Percentiles rank a stretch among this genome's conserved stretches.
Evolutionary conservation across 352 stramenopile species (phyloP).

Genomic region (Elongisporangium undulatum): DNA sequence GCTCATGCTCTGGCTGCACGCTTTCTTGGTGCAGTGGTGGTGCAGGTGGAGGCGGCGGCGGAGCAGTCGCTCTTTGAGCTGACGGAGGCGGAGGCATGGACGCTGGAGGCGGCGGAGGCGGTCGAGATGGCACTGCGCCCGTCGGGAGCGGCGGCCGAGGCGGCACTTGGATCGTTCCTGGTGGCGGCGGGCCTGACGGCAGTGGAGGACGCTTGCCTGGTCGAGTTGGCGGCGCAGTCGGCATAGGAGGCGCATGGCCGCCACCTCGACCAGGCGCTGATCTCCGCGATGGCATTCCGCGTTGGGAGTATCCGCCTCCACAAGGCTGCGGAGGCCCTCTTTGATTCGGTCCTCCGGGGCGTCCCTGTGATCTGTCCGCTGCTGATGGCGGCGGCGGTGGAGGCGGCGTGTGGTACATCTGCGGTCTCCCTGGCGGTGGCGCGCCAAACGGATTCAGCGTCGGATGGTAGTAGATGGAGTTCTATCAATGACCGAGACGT

Average conservation of each 20-base stretch:
- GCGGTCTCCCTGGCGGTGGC: conserved; percentile 52
- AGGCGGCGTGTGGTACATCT: conserved; percentile 48
- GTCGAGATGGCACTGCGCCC: conserved; percentile 25
- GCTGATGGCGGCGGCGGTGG: conserved; percentile 8
- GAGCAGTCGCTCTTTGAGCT: conserved; percentile 2
- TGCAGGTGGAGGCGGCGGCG: conserved; percentile 12
- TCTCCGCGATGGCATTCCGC: conserved; percentile 1
- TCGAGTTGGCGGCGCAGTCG: conserved; percentile 11
- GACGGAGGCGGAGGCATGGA: conserved; percentile 3
- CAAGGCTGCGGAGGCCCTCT: conserved; percentile 5
- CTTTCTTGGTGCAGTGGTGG: conserved; percentile 8
- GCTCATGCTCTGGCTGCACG: background rate
- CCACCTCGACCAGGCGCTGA: background rate
- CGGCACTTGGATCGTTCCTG: conserved; percentile 59
- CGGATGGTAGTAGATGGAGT: conserved; percentile 81
- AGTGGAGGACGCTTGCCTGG: conserved; percentile 63
- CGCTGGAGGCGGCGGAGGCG: conserved; percentile 31
- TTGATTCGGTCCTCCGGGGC: background rate
- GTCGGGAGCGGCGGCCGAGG: conserved; percentile 44
- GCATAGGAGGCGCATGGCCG: conserved; percentile 1
- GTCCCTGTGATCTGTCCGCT: conserved; percentile 5
- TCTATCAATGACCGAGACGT: conserved; percentile 31
- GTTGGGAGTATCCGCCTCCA: conserved; percentile 1
- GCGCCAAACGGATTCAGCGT: conserved; percentile 74
- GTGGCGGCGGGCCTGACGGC: conserved; percentile 42